These are phyloP conservation scores for Escovopsis sp. DNA, from an alignment of 2,329 filamentous ascomycete species.

Conservation along the genomic window DNA sequence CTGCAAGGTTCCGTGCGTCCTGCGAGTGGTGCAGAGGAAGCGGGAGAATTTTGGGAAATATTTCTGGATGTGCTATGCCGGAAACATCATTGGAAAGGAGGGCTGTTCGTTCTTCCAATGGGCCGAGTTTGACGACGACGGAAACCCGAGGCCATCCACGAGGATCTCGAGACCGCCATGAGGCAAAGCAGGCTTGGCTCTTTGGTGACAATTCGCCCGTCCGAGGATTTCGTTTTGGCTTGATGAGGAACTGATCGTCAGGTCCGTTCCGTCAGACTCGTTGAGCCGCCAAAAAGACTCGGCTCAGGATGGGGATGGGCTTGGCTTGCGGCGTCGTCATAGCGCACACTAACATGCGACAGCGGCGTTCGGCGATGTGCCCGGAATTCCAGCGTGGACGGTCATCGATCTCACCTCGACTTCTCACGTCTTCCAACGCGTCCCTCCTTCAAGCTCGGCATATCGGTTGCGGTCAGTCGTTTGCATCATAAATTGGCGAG, in stretches of 20 bases:
- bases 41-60: slow-evolving; percentile 65
- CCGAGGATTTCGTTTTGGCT: slow-evolving; percentile 27
- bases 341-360: no score
- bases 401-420: no score
- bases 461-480: no score
- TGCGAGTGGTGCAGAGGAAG: slow-evolving; percentile 70
- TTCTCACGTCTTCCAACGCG: no score
- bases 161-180: slow-evolving; percentile 32
- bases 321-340: no score
- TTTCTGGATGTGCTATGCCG: slow-evolving; percentile 86
- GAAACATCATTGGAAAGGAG: slow-evolving; percentile 52
- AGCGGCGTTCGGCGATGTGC: no score
- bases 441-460: no score
- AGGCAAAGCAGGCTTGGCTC: slow-evolving; percentile 19
- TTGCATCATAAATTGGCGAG: no score
- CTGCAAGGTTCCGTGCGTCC: slow-evolving; percentile 52
- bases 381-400: no score
- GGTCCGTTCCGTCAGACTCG: no score
- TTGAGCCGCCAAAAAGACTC: no score
- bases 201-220: slow-evolving; percentile 7
- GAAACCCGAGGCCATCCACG: slow-evolving; percentile 41
- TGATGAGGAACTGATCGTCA: not conserved
- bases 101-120: slow-evolving; percentile 71
- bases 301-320: no score
- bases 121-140: slow-evolving; percentile 78